These are phyloP conservation scores for Colletotrichum chlorophyti DNA, from an alignment of 2,329 filamentous ascomycete genomes.

Conservation along the genomic window DNA sequence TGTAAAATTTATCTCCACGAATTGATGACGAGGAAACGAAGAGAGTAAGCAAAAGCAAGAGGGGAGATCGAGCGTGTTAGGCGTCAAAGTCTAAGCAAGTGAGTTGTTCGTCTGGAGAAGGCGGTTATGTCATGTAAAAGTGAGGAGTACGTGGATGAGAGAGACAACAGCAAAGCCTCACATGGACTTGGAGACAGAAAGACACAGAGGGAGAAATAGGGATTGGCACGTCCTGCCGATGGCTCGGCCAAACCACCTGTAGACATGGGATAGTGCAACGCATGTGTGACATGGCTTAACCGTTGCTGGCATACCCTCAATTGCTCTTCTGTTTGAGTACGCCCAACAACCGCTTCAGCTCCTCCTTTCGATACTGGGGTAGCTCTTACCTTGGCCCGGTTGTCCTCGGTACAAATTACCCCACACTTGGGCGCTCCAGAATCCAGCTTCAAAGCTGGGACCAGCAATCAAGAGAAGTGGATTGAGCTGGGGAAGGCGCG, in stretches of 20 bases:
- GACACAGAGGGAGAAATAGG: background rate
- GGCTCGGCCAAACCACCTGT: too few relatives aligned
- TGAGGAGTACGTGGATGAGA: constrained; percentile 7
- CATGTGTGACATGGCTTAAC: constrained; percentile 2
- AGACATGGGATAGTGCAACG: too few relatives aligned
- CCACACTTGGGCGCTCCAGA: constrained; percentile 23
- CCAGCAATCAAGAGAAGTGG: too few relatives aligned
- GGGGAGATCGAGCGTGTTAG: background rate
- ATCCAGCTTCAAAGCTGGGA: background rate
- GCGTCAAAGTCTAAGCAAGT: background rate
- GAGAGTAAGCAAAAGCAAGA: background rate
- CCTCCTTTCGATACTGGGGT: too few relatives aligned
- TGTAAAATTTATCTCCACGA: background rate
- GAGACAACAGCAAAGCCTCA: background rate
- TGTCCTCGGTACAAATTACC: constrained; percentile 17
- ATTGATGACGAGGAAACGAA: background rate
- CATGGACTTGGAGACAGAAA: background rate
- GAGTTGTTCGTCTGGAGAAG: background rate
- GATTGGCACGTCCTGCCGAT: background rate
- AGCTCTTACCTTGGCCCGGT: too few relatives aligned
- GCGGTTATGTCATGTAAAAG: background rate
- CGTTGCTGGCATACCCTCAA: background rate
- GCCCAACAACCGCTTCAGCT: background rate
- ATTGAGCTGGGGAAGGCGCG: constrained; percentile 15
- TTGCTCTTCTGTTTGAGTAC: constrained; percentile 7